Evolutionary conservation across 768 basidiomycete genomes (phyloP), one percentile per base, ranked within the genome.

Genomic region (Dictyophora rubrovolvata): DNA sequence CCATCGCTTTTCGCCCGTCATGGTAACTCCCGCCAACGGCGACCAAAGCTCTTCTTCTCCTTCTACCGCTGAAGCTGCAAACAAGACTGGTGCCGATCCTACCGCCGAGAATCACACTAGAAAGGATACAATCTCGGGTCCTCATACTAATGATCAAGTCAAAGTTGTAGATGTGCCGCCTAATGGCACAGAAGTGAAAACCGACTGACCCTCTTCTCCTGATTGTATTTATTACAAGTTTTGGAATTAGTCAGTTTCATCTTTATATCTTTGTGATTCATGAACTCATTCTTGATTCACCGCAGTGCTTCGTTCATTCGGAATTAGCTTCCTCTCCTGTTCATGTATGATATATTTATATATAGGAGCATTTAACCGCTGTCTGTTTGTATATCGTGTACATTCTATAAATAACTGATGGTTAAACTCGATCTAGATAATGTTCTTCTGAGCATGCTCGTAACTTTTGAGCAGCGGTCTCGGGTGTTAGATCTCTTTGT

Each of bases 401-500:
- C 51, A n/a, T 14, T 6, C 16, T 5, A 14, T 28, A 14, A 53
- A 53, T 42, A 53, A 53, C 51, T 53, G 20, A 53, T 37, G 12
- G 18, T 20, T 22, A 20, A 17, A 21, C 14, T 8, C 12, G 12
- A 35, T 71, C 66, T 35, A 79, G 68, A 66, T 89, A 92, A 68
- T 93, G 90, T 36, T 77, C 73, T 34, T 84, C 79, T 21, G 75
- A 68, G 53, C 77, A 74, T 0, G 62, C 75, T 51, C 87, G 76
- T 47, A 93, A 71, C 14, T 79, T 75, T 62, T 72, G 65, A 0
- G 93, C 92, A 8, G 91, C 93, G 69, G 91, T 85, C 68, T 96
- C 93, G 0, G 93, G 80, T 0, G 92, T 93, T 12, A 95, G 75
- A 69, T 95, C 93, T 0, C 93, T 79, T 73, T 95, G 93, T 6